Conservation (phyloP, 23 red algal genomes). For the Gracilaria gracilis region DNA sequence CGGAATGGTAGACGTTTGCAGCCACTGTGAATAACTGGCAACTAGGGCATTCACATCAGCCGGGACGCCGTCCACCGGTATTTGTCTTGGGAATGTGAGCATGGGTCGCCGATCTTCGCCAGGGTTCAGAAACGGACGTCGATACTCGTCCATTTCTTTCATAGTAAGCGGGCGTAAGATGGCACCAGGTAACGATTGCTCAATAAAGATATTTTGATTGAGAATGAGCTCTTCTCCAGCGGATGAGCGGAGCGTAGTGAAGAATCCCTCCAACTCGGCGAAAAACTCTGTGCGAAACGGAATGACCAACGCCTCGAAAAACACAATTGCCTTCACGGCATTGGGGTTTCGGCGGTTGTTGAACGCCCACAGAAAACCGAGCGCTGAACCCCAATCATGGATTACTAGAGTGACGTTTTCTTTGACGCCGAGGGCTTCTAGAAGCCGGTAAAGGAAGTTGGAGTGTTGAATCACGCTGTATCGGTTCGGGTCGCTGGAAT, state of each 20-base stretch:
- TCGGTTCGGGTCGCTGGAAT: conserved; percentile 3
- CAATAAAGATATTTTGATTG: conserved; percentile 32
- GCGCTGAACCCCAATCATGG: conserved; percentile 61
- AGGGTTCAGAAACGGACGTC: conserved; percentile 46
- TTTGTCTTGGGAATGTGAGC: conserved; percentile 36
- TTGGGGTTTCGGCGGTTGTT: conserved; percentile 21
- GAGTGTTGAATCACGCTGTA: conserved; percentile 47
- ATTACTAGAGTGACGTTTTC: conserved; percentile 47
- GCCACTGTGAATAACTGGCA: conserved; percentile 46
- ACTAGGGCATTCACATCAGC: conserved; percentile 13
- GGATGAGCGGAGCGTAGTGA: conserved; percentile 23
- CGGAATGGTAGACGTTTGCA: conserved; percentile 34
- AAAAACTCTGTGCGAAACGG: conserved; percentile 9
- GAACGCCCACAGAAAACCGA: conserved; percentile 58
- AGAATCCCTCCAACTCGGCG: neutral
- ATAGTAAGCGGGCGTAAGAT: conserved; percentile 23
- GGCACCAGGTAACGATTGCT: neutral
- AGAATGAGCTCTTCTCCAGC: conserved; percentile 54
- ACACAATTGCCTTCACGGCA: conserved; percentile 41
- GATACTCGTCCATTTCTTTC: conserved; percentile 33
- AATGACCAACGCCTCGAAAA: conserved; percentile 40
- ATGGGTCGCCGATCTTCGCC: conserved; percentile 52
- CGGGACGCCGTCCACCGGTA: conserved; percentile 41
- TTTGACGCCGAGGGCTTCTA: conserved; percentile 38
- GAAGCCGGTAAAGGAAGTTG: conserved; percentile 36